These are phyloP conservation scores for Ampelocalamus luodianensis DNA, from an alignment of 176 grass and related monocot species.

Conservation along the genomic window DNA sequence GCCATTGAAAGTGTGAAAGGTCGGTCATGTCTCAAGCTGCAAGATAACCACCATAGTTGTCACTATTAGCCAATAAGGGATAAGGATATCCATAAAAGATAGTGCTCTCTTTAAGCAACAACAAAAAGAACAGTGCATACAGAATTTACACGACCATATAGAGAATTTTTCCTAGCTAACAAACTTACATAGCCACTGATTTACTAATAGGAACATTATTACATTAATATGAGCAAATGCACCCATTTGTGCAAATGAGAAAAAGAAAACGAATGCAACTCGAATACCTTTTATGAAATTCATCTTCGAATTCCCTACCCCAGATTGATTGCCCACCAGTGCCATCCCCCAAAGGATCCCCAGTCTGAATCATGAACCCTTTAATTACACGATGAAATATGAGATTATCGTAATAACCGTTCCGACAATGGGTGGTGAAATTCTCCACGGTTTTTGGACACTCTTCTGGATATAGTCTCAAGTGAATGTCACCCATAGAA, in stretches of 20 bases:
- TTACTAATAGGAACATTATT: not conserved
- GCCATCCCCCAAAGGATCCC: conserved; percentile 96
- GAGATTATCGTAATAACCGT: conserved; percentile 96
- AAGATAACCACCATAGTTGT: conserved; percentile 24
- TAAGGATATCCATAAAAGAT: not conserved
- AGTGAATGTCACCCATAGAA: conserved; percentile 92
- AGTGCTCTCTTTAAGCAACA: not conserved
- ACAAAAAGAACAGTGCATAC: not conserved
- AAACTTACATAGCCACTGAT: not conserved
- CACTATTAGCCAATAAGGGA: not conserved
- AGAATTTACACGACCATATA: conserved; percentile 22
- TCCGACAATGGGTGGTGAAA: conserved; percentile 96
- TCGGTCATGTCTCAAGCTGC: conserved; percentile 97
- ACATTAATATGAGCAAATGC: conserved; percentile 33
- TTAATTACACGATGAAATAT: conserved; percentile 99
- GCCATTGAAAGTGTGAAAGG: conserved; percentile 99
- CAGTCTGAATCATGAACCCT: conserved; percentile 97
- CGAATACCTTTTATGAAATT: conserved; percentile 92
- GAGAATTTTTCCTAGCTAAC: not conserved
- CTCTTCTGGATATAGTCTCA: conserved; percentile 95
- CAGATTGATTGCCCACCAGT: conserved; percentile 99
- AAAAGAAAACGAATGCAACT: not conserved
- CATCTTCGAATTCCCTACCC: conserved; percentile 98
- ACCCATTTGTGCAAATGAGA: conserved; percentile 6
- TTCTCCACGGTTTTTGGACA: conserved; percentile 99